phyloP scores from a whole-genome alignment of 108 stramenopile genomes.

The Nitzschia sp. region DNA sequence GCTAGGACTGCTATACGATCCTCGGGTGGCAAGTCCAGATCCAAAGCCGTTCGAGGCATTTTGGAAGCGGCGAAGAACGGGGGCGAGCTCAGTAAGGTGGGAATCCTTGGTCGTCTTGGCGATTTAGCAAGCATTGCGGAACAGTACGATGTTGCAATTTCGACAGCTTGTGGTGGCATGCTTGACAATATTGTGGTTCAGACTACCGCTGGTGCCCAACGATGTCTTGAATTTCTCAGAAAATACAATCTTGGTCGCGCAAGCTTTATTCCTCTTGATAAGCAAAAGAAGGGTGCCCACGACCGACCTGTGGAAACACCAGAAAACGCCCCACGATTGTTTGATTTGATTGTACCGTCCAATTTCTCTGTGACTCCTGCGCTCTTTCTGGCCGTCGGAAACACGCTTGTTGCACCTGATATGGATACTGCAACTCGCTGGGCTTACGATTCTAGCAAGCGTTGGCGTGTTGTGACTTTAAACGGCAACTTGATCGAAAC shows the following conservation, averaged over 20 bases:
- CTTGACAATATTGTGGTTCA: conserved; percentile 97
- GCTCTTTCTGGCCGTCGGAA: conserved; percentile 91
- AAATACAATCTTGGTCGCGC: conserved; percentile 92
- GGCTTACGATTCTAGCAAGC: conserved; percentile 91
- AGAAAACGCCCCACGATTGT: conserved; percentile 87
- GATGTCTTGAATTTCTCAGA: conserved; percentile 90
- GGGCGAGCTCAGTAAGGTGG: conserved; percentile 79
- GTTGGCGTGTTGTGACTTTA: conserved; percentile 94
- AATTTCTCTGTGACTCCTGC: conserved; percentile 83
- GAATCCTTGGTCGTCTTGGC: conserved; percentile 95
- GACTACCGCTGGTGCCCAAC: conserved; percentile 92
- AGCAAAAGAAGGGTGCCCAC: conserved; percentile 90
- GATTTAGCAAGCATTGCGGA: conserved; percentile 90
- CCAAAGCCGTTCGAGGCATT: conserved; percentile 75
- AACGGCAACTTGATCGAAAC: conserved; percentile 96
- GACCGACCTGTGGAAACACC: conserved; percentile 85
- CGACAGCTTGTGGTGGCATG: conserved; percentile 88
- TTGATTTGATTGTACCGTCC: conserved; percentile 82
- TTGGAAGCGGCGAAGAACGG: conserved; percentile 84
- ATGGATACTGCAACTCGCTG: conserved; percentile 89
- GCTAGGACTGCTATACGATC: conserved; percentile 73
- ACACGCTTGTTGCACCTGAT: conserved; percentile 97
- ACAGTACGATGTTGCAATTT: conserved; percentile 96
- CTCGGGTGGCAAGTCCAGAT: conserved; percentile 43
- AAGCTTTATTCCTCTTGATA: conserved; percentile 94